Conservation (phyloP, 495 filamentous ascomycete genomes). For the Aspergillus bridgeri region DNA sequence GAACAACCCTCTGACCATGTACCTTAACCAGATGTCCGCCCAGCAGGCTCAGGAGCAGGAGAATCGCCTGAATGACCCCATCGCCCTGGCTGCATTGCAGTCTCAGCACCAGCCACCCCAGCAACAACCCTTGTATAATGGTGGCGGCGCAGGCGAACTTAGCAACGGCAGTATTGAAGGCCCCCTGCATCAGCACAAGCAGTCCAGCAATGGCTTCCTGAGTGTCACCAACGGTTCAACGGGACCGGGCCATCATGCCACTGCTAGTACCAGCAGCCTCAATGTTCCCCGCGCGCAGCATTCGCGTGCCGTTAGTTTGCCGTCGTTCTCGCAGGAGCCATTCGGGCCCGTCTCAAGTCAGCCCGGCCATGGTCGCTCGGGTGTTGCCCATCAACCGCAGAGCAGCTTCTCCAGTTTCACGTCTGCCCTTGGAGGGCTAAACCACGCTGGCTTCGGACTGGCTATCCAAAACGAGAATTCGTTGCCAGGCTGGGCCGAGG, state of each 20-base stretch:
- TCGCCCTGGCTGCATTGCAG: conserved; percentile 51
- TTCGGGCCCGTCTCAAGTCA: conserved; percentile 47
- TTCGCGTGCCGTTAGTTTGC: conserved; percentile 79
- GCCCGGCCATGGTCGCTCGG: conserved; percentile 40
- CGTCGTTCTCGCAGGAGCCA: conserved; percentile 63
- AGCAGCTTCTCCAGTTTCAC: conserved; percentile 57
- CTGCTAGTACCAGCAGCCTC: conserved; percentile 64
- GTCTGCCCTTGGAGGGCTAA: conserved; percentile 54
- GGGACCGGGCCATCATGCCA: conserved; percentile 42
- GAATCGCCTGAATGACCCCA: conserved; percentile 47
- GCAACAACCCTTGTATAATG: conserved; percentile 51
- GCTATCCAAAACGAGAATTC: conserved; percentile 62
- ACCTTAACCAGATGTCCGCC: conserved; percentile 79
- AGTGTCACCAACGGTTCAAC: conserved; percentile 68
- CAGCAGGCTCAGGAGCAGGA: conserved; percentile 68
- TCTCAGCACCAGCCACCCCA: conserved; percentile 62
- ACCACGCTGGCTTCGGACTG: conserved; percentile 57
- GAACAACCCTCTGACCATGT: conserved; percentile 93
- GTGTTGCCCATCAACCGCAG: conserved; percentile 50
- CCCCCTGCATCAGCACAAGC: conserved; percentile 53
- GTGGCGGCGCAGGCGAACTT: conserved; percentile 50
- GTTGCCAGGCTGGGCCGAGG: conserved; percentile 65
- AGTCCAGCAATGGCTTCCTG: conserved; percentile 50
- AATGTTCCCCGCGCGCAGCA: conserved; percentile 66
- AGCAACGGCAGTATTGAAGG: conserved; percentile 51